A percentile compares a stretch with the other conserved stretches of the same genome.
Evolutionary conservation across 495 filamentous ascomycete species (phyloP).

Genomic region (Aspergillus mulundensis): DNA sequence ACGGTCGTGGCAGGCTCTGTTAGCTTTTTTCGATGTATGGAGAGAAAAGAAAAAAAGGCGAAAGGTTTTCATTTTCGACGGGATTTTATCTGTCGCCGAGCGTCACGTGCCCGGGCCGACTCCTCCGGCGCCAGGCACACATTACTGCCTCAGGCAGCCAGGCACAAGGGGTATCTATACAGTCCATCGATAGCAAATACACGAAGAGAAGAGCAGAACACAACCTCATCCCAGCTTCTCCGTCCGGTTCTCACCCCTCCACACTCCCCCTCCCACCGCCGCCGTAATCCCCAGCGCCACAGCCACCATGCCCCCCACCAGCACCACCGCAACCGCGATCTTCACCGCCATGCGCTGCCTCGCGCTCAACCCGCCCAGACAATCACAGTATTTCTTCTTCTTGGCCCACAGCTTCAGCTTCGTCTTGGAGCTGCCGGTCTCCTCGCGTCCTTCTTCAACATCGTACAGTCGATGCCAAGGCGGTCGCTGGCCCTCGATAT

Average conservation of each 20-base stretch:
- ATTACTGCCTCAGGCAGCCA: background rate
- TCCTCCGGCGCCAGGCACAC: slow-evolving; percentile 1
- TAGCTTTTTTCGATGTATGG: slow-evolving; percentile 47
- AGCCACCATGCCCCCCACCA: slow-evolving; percentile 56
- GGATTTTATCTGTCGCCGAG: slow-evolving; percentile 29
- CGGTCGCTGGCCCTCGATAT: background rate
- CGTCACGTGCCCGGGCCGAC: slow-evolving; percentile 29
- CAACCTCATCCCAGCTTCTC: slow-evolving; percentile 5
- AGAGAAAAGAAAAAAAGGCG: slow-evolving; percentile 36
- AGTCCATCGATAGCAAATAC: background rate
- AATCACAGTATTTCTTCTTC: slow-evolving; percentile 31
- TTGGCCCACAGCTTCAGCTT: slow-evolving; percentile 42
- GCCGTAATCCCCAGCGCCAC: slow-evolving; percentile 60
- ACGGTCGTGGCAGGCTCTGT: slow-evolving; percentile 65
- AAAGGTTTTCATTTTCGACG: slow-evolving; percentile 14
- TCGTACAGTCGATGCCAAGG: slow-evolving; percentile 3
- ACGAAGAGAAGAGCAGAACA: background rate
- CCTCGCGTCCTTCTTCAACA: background rate
- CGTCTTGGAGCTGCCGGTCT: background rate
- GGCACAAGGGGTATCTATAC: background rate
- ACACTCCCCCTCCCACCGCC: slow-evolving; percentile 57
- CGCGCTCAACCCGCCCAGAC: slow-evolving; percentile 38
- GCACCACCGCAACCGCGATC: slow-evolving; percentile 50
- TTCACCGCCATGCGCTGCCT: slow-evolving; percentile 50
- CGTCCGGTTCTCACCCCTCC: slow-evolving; percentile 37